phyloP scores from a whole-genome alignment of 495 filamentous ascomycete species.

The Xylaria scruposa region DNA sequence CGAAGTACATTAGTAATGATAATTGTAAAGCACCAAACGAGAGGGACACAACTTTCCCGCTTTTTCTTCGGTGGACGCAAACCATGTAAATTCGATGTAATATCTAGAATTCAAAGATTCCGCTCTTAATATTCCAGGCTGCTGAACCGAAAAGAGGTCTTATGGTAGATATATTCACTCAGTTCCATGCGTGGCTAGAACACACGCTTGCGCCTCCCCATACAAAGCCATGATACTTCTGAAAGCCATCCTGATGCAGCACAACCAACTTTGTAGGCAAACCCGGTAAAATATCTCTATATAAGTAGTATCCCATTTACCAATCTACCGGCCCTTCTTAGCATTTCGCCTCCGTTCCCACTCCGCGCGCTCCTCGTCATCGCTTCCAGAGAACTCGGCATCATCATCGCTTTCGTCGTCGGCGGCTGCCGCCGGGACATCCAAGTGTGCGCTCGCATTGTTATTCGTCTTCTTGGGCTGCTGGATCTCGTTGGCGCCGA shows the following conservation, averaged over 20 bases:
- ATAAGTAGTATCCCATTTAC: not conserved
- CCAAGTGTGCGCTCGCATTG: not conserved
- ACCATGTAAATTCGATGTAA: not conserved
- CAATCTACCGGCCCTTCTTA: conserved; percentile 42
- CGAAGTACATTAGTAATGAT: not conserved
- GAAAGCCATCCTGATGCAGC: not conserved
- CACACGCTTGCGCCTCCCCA: conserved; percentile 5
- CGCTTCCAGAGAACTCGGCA: conserved; percentile 60
- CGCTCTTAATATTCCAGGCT: not conserved
- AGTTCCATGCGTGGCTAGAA: conserved; percentile 22
- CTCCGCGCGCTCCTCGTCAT: conserved; percentile 59
- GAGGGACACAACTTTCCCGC: not conserved
- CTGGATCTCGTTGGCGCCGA: conserved; percentile 42
- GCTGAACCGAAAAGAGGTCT: not conserved
- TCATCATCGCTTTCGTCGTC: conserved; percentile 47
- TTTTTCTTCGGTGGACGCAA: not conserved
- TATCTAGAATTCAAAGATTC: not conserved
- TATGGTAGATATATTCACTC: conserved; percentile 1
- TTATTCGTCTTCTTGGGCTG: conserved; percentile 14
- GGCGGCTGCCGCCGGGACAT: conserved; percentile 13
- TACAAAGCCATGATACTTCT: not conserved
- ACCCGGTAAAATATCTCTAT: not conserved
- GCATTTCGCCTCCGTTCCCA: conserved; percentile 54
- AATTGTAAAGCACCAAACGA: not conserved
- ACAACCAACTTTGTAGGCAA: conserved; percentile 14